A percentile compares a stretch with the other conserved stretches of the same genome.
These are phyloP conservation scores for Phyllachora maydis DNA, from an alignment of 2,329 filamentous ascomycete genomes.

Conservation along the genomic window DNA sequence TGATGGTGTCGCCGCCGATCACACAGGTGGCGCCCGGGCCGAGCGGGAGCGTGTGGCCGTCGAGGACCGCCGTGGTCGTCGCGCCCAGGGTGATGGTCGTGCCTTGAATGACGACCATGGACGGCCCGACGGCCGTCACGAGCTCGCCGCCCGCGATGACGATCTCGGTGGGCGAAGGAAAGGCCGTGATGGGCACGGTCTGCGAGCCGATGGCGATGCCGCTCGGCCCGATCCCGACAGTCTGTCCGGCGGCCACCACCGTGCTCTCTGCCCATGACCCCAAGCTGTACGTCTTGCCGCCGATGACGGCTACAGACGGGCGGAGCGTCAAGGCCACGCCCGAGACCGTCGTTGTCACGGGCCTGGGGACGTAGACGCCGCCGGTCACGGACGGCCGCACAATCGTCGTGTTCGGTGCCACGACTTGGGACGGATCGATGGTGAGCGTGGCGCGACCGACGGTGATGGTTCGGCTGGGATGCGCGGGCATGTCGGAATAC, in stretches of 20 bases:
- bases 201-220: slow-evolving; percentile 14
- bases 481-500: slow-evolving; percentile 15
- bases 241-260: slow-evolving; percentile 11
- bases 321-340: slow-evolving; percentile 17
- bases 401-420: slow-evolving; percentile 22
- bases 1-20: slow-evolving; percentile 27
- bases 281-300: slow-evolving; percentile 18
- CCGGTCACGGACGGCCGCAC: slow-evolving; percentile 14
- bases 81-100: slow-evolving; percentile 17
- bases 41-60: slow-evolving; percentile 1
- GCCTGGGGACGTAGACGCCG: slow-evolving; percentile 1
- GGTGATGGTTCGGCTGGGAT: slow-evolving; percentile 18
- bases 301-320: slow-evolving; percentile 17
- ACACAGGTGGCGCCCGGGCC: slow-evolving; percentile 10
- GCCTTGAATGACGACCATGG: slow-evolving; percentile 18
- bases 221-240: slow-evolving; percentile 12
- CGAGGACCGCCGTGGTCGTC: neutral
- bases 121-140: slow-evolving; percentile 19
- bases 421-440: slow-evolving; percentile 22
- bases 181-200: slow-evolving; percentile 14
- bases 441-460: slow-evolving; percentile 21
- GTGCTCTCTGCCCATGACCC: slow-evolving; percentile 6
- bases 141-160: slow-evolving; percentile 24
- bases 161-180: slow-evolving; percentile 17
- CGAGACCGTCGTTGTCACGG: slow-evolving; percentile 7